Base-by-base conservation (phyloP, 192 early-diverging fungal genomes). In the Fimicolochytrium jonesii region DNA sequence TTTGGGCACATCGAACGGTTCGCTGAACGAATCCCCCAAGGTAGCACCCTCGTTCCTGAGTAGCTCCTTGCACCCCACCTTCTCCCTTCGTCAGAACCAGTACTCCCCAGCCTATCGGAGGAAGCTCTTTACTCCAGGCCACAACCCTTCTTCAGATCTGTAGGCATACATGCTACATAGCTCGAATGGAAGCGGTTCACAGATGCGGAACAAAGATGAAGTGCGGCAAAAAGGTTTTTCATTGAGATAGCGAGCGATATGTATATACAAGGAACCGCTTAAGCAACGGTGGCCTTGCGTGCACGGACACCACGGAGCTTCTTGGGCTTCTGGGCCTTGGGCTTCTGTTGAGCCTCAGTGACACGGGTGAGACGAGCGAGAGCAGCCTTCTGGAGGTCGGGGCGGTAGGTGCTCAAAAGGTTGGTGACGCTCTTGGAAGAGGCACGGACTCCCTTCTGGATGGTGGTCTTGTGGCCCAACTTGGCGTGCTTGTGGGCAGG, bases 341-440 rank as follows among this genome's bases (percentile, higher is more conserved):
- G 66, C 45, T 76, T 46, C 71, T 83, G 85, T 73, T 88, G 84
- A 51, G 76, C 63, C 60, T 79, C 76, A 64, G 82, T 67, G 70
- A 92, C 67, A 48, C 86, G 77, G 37, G 80, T 70, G 35, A 83
- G 80, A 66, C 90, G 87, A 61, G 86, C 87, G 57, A 88, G 79
- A 59, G 90, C 87, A 67, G 81, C 80, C 83, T 78, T 66, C 70
- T 80, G 76, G 60, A 89, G 80, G 65, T 91, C 89, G 54, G 85
- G 79, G 54, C 89, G 83, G 84, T 89, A 88, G 39, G 70, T 69
- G 61, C 56, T 68, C 44, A 85, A 66, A 49, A 84, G 68, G 73
- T 82, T 88, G 56, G 74, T 80, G 56, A 91, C 75, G 63, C 72
- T 71, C 71, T 78, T 78, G 63, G 86, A 79, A 61, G 86, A 75